These are phyloP conservation scores for Apophysomyces variabilis DNA, from an alignment of 371 early-diverging fungal genomes.

Conservation along the genomic window DNA sequence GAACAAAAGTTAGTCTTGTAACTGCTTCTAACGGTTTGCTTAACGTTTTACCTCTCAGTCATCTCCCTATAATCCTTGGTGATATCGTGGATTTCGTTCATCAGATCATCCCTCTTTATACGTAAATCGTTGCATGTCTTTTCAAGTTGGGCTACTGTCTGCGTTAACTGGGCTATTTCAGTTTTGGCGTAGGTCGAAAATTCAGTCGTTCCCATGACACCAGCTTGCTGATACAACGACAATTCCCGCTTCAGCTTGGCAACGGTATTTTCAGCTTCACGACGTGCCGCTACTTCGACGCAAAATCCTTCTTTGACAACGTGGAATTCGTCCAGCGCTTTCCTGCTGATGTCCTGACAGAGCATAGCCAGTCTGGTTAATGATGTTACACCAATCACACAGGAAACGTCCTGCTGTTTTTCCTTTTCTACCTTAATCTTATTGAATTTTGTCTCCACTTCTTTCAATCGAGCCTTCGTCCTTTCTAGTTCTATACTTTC, in stretches of 20 bases:
- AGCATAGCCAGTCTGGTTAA: not conserved
- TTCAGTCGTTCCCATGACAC: conserved; percentile 21
- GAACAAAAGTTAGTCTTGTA: not conserved
- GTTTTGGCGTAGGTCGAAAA: conserved; percentile 27
- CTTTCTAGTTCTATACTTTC: conserved; percentile 24
- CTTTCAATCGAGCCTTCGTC: conserved; percentile 34
- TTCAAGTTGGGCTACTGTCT: conserved; percentile 24
- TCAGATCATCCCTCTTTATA: conserved; percentile 29
- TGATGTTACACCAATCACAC: too few species aligned
- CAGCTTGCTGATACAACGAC: conserved; percentile 41
- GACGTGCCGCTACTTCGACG: conserved; percentile 41
- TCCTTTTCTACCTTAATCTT: conserved; percentile 42
- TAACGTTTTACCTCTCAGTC: not conserved
- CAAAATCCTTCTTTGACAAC: conserved; percentile 49
- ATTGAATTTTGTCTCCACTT: conserved; percentile 46
- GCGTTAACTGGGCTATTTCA: conserved; percentile 31
- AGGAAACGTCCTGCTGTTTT: too few species aligned
- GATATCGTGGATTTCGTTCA: conserved; percentile 26
- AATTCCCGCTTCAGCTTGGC: conserved; percentile 41
- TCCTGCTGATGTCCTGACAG: conserved; percentile 46
- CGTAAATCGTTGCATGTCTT: conserved; percentile 34
- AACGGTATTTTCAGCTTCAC: conserved; percentile 36
- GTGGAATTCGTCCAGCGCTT: conserved; percentile 53
- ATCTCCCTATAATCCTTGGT: conserved; percentile 21
- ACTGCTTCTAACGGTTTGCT: not conserved